A percentile compares a stretch with the other conserved stretches of the same genome.
Evolutionary conservation across 768 basidiomycete species (phyloP).

Genomic region (Hebeloma cylindrosporum): DNA sequence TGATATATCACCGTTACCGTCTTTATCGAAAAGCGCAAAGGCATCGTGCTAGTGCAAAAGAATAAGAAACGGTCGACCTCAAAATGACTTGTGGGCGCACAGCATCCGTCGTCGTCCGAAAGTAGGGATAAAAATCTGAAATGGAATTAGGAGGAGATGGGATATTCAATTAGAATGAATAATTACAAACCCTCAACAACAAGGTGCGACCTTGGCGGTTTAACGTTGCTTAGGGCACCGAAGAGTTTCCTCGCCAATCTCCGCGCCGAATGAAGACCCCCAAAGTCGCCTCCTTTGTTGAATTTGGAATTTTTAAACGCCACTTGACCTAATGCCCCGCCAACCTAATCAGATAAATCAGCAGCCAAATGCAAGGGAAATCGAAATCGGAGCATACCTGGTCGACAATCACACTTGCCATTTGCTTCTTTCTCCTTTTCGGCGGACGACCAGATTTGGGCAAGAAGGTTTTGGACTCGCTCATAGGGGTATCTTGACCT

Average conservation of each 20-base stretch:
- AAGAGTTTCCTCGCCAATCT: conserved; percentile 70
- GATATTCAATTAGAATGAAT: background rate
- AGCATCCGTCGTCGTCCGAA: conserved; percentile 68
- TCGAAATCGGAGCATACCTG: conserved; percentile 39
- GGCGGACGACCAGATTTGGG: conserved; percentile 14
- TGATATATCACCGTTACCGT: conserved; percentile 79
- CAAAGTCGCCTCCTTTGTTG: conserved; percentile 53
- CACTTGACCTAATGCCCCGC: conserved; percentile 68
- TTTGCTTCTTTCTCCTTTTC: conserved; percentile 45
- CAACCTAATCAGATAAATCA: conserved; percentile 32
- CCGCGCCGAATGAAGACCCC: conserved; percentile 61
- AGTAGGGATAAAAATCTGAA: conserved; percentile 77
- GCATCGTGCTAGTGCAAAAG: conserved; percentile 54
- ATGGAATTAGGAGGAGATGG: conserved; percentile 2
- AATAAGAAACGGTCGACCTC: no score
- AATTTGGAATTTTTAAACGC: conserved; percentile 67
- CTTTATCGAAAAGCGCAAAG: conserved; percentile 74
- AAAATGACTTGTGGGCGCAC: conserved; percentile 45
- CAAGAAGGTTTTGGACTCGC: conserved; percentile 5
- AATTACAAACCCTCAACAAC: conserved; percentile 57
- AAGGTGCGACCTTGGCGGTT: conserved; percentile 60
- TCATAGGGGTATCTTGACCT: conserved; percentile 5
- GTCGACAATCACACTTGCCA: conserved; percentile 70
- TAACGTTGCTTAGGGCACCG: conserved; percentile 54
- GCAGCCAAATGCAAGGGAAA: background rate